Evolutionary conservation across 345 rosid species (phyloP).

Genomic region (Salix arbutifolia): DNA sequence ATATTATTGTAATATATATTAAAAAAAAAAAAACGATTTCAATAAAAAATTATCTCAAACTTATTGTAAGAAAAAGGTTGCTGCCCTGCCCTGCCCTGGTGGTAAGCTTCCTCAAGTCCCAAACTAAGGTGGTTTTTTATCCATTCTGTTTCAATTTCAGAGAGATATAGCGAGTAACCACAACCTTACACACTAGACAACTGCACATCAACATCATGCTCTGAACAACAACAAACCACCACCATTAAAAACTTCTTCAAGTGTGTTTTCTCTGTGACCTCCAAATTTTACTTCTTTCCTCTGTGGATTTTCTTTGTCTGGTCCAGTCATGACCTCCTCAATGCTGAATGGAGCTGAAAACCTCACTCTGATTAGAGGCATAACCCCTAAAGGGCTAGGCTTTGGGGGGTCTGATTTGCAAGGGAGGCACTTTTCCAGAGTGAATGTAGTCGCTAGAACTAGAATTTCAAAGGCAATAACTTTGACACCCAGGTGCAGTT

Average conservation of each 20-base stretch:
- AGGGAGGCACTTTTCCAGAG: conserved; percentile 33
- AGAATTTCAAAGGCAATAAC: conserved; percentile 29
- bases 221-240: not conserved
- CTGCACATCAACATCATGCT: not conserved
- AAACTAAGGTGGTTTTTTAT: not conserved
- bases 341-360: conserved; percentile 64
- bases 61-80: too few relatives aligned
- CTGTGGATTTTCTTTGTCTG: conserved; percentile 8
- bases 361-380: conserved; percentile 37
- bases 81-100: not conserved
- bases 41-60: too few relatives aligned
- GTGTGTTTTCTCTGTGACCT: conserved; percentile 10
- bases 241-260: not conserved
- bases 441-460: conserved; percentile 26
- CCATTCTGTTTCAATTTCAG: not conserved
- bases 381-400: conserved; percentile 36
- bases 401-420: conserved; percentile 41
- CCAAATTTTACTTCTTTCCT: not conserved
- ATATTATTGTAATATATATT: too few relatives aligned
- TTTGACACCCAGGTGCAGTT: conserved; percentile 49
- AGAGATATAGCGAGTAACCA: not conserved
- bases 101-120: not conserved
- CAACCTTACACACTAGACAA: not conserved
- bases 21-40: too few relatives aligned
- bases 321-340: conserved; percentile 55